Conservation (phyloP, 2,329 filamentous ascomycete genomes). For the Hansfordia pulvinata region DNA sequence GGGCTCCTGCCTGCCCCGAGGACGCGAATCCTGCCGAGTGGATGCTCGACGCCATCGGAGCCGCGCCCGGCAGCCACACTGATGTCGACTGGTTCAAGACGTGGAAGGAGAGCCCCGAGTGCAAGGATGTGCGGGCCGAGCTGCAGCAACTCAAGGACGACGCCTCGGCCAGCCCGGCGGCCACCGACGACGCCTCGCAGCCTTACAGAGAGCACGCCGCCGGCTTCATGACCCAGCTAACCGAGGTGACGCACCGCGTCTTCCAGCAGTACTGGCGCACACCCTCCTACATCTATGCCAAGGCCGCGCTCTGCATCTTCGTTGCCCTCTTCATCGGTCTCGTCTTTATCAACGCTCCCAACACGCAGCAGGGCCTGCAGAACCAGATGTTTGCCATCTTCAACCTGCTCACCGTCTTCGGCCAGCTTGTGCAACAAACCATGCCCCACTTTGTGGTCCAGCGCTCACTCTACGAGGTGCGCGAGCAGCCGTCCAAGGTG, state of each 20-base stretch:
- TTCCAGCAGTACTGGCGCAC: conserved; percentile 91
- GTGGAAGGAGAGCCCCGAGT: conserved; percentile 29
- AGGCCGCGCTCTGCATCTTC: conserved; percentile 52
- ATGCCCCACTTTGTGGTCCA: conserved; percentile 82
- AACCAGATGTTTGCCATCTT: conserved; percentile 83
- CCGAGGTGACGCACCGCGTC: conserved; percentile 56
- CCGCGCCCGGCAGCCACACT: conserved; percentile 47
- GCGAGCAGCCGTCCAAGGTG: conserved; percentile 71
- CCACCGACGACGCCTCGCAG: conserved; percentile 20
- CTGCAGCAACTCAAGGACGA: conserved; percentile 40
- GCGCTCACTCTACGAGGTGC: conserved; percentile 69
- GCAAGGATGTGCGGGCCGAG: conserved; percentile 39
- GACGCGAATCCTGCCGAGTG: conserved; percentile 73
- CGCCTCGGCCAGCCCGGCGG: conserved; percentile 17
- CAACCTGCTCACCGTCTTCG: conserved; percentile 72
- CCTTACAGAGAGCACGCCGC: conserved; percentile 69
- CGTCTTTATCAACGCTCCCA: conserved; percentile 60
- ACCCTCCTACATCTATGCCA: conserved; percentile 80
- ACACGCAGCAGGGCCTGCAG: conserved; percentile 64
- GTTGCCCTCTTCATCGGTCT: conserved; percentile 69
- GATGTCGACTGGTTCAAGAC: conserved; percentile 52
- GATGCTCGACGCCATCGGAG: conserved; percentile 54
- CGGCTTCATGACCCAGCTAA: conserved; percentile 54
- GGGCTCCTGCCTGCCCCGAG: conserved; percentile 48
- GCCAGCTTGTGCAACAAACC: conserved; percentile 63